Evolutionary conservation across 331 rosid species (phyloP).

Genomic region (Erythrophleum ivorense): DNA sequence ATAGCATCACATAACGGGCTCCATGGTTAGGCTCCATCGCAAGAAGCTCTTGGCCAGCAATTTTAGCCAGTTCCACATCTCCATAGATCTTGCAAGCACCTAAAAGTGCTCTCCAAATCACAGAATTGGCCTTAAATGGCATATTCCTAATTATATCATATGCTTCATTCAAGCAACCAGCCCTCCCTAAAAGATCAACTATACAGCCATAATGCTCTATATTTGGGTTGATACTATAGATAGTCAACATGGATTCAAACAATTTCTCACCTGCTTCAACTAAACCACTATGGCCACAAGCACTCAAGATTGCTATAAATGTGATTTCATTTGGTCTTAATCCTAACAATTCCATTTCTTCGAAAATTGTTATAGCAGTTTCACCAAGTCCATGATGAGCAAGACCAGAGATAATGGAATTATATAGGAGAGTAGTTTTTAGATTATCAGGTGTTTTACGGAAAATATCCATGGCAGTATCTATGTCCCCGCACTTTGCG

Average conservation of each 20-base stretch:
- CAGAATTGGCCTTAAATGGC: conserved; percentile 55
- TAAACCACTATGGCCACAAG: conserved; percentile 57
- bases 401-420: conserved; percentile 56
- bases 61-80: conserved; percentile 43
- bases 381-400: conserved; percentile 57
- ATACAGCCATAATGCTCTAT: conserved; percentile 59
- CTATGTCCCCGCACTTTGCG: conserved; percentile 58
- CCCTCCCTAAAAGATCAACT: conserved; percentile 59
- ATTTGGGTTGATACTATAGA: conserved; percentile 39
- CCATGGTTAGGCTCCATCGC: conserved; percentile 53
- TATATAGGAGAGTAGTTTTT: conserved; percentile 46
- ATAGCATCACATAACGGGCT: conserved; percentile 47
- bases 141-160: conserved; percentile 42
- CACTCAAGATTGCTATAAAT: conserved; percentile 54
- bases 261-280: conserved; percentile 53
- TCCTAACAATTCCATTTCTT: conserved; percentile 47
- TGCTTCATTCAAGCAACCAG: conserved; percentile 49
- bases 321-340: conserved; percentile 48
- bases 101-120: conserved; percentile 54
- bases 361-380: conserved; percentile 40
- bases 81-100: conserved; percentile 53
- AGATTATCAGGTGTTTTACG: conserved; percentile 34
- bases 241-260: conserved; percentile 48
- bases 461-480: conserved; percentile 50
- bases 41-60: conserved; percentile 51